Evolutionary conservation across 257 asterid species (phyloP).

Genomic region (Solanum megistacrolobum): DNA sequence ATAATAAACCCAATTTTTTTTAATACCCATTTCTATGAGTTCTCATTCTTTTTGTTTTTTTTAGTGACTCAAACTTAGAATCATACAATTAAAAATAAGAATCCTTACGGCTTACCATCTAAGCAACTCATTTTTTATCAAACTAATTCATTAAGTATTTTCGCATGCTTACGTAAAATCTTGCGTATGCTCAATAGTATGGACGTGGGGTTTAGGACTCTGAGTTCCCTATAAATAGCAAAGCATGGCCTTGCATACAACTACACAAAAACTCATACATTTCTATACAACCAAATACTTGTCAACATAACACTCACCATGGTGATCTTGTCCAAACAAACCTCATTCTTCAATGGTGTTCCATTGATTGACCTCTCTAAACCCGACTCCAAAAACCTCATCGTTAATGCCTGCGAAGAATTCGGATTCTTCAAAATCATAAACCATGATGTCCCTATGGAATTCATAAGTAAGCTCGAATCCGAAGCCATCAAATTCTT

Average conservation of each 20-base stretch:
- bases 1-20: neutral
- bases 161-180: neutral
- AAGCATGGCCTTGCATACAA: neutral
- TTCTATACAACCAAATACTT: neutral
- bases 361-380: conserved; percentile 70
- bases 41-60: accelerated
- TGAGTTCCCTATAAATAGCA: neutral
- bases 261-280: neutral
- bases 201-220: neutral
- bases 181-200: neutral
- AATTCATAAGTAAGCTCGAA: conserved; percentile 43
- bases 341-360: conserved; percentile 29
- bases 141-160: no score
- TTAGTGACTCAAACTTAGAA: neutral
- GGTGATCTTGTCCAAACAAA: conserved; percentile 36
- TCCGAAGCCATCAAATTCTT: conserved; percentile 57
- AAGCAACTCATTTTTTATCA: no score
- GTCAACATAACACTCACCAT: neutral
- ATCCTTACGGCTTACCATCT: accelerated
- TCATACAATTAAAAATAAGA: neutral
- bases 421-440: conserved; percentile 70
- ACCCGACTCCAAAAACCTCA: conserved; percentile 47
- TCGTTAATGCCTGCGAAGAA: conserved; percentile 71
- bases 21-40: accelerated
- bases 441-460: conserved; percentile 54